phyloP scores from a whole-genome alignment of 139 green algal species.

The Astrephomene gubernaculifera region DNA sequence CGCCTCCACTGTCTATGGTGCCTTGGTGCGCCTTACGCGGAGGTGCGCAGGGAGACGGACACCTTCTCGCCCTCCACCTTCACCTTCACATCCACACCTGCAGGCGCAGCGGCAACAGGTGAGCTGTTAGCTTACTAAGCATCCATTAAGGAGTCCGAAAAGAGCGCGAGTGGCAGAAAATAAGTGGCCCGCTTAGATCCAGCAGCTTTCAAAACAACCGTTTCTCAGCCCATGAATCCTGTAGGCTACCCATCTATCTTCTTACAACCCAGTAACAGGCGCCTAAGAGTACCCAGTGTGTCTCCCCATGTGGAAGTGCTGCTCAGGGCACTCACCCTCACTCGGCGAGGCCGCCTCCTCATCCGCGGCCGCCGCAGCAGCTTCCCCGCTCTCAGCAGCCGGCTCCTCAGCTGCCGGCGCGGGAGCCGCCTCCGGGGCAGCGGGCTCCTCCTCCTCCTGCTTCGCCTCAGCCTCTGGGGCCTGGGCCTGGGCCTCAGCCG shows the following conservation, averaged over 20 bases:
- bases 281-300: not conserved
- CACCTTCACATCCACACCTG: constrained; percentile 27
- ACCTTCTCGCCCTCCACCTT: constrained; percentile 38
- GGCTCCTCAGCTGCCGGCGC: not conserved
- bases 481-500: not conserved
- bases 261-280: too few species aligned
- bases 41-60: not conserved
- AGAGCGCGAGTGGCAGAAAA: too few species aligned
- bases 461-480: not conserved
- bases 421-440: not conserved
- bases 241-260: too few species aligned
- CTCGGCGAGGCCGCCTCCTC: not conserved
- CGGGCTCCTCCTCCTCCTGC: not conserved
- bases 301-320: too few species aligned
- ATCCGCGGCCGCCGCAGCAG: not conserved
- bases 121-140: too few species aligned
- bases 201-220: too few species aligned
- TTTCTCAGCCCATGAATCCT: too few species aligned
- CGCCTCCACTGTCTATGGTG: too few species aligned
- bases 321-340: too few species aligned
- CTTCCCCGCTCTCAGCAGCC: not conserved
- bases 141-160: too few species aligned
- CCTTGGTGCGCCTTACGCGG: too few species aligned
- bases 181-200: too few species aligned
- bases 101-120: not conserved